These are phyloP conservation scores for Ogataea chonburiensis DNA, from an alignment of 805 yeast species.

Conservation along the genomic window DNA sequence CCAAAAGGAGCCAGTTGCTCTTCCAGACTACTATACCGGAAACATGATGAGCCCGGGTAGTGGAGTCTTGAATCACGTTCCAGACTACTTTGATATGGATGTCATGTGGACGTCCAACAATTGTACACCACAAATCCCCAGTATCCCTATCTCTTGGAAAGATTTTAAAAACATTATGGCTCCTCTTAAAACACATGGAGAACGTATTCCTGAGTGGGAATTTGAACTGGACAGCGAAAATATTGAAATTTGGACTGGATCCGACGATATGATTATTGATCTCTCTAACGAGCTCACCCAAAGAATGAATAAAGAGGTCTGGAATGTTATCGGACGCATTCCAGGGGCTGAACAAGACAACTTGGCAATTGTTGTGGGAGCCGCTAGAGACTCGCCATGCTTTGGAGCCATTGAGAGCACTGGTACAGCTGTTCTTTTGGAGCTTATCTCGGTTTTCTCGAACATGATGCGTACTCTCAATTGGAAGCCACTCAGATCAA, in stretches of 20 bases:
- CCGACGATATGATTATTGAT: constrained; percentile 27
- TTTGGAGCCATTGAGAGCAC: constrained; percentile 76
- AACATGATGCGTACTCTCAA: constrained; percentile 58
- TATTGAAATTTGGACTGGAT: constrained; percentile 47
- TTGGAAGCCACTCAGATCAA: constrained; percentile 83
- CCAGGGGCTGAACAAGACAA: constrained; percentile 78
- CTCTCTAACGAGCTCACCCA: constrained; percentile 41
- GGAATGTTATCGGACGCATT: constrained; percentile 79
- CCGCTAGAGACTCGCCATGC: constrained; percentile 68
- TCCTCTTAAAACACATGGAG: constrained; percentile 39
- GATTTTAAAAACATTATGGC: constrained; percentile 54
- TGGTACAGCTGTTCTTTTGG: constrained; percentile 71
- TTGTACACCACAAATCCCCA: constrained; percentile 68
- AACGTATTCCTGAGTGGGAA: constrained; percentile 37
- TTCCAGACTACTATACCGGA: constrained; percentile 63
- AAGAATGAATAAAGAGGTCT: constrained; percentile 58
- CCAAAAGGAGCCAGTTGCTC: constrained; percentile 55
- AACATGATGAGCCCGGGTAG: constrained; percentile 81
- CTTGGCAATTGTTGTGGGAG: constrained; percentile 74
- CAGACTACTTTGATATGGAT: constrained; percentile 40
- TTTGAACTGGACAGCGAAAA: constrained; percentile 24
- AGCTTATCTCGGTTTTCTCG: constrained; percentile 66
- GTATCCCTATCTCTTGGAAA: constrained; percentile 72
- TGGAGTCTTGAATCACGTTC: constrained; percentile 37
- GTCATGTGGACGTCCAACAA: constrained; percentile 44